Evolutionary conservation across 1,139 yeast species (phyloP).

Genomic region (Hemisphaericaspora subhashii): DNA sequence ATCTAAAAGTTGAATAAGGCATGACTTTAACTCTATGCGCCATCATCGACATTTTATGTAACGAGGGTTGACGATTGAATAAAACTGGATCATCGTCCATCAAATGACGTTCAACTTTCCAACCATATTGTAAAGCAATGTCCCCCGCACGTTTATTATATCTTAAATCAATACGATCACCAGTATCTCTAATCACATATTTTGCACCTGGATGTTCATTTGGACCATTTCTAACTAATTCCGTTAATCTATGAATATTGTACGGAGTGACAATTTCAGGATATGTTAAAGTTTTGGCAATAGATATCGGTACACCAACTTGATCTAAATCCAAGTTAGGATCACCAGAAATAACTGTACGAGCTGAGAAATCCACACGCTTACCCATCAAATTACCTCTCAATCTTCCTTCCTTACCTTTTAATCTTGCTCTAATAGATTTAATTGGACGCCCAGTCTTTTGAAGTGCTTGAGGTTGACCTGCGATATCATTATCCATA

Average conservation of each 20-base stretch:
- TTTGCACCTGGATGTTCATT: conserved; percentile 99
- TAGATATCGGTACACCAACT: conserved; percentile 97
- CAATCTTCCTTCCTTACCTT: conserved; percentile 98
- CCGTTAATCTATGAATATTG: conserved; percentile 89
- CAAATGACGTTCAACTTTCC: conserved; percentile 98
- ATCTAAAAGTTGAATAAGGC: conserved; percentile 98
- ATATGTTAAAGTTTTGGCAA: conserved; percentile 91
- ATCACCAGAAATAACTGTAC: conserved; percentile 99
- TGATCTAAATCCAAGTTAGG: conserved; percentile 97
- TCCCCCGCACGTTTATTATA: conserved; percentile 98
- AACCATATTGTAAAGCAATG: conserved; percentile 94
- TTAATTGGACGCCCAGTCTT: conserved; percentile 98
- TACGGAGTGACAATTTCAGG: conserved; percentile 98
- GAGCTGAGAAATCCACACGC: conserved; percentile 98
- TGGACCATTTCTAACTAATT: conserved; percentile 94
- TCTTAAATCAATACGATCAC: conserved; percentile 96
- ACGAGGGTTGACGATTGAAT: conserved; percentile 98
- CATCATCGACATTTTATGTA: conserved; percentile 99
- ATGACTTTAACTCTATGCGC: conserved; percentile 98
- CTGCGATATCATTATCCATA: conserved; percentile 99
- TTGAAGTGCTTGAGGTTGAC: conserved; percentile 98
- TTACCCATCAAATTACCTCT: conserved; percentile 99
- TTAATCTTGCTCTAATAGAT: conserved; percentile 95
- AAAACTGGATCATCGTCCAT: conserved; percentile 97
- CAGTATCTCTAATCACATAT: conserved; percentile 95